phyloP scores from a whole-genome alignment of 768 basidiomycete genomes.

The Termitomyces eurrhizus region DNA sequence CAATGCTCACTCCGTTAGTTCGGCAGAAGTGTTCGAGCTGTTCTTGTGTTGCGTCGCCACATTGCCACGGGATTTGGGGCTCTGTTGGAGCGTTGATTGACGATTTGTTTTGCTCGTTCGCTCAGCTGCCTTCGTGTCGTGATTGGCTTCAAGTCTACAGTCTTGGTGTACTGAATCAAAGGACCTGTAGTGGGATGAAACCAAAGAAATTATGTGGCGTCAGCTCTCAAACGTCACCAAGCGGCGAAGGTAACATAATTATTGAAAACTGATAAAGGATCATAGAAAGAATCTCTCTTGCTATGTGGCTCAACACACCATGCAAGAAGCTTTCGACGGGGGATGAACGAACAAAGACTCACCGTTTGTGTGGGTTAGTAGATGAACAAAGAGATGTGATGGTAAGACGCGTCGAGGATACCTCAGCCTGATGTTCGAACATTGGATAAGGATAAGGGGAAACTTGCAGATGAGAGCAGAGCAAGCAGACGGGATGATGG shows the following conservation, averaged over 20 bases:
- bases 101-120: background rate
- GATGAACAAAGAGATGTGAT: background rate
- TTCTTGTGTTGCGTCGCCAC: background rate
- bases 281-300: background rate
- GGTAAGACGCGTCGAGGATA: background rate
- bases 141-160: background rate
- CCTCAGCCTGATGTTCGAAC: background rate
- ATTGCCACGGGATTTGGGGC: background rate
- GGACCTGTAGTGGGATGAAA: background rate
- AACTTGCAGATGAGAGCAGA: background rate
- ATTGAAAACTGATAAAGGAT: too few species aligned
- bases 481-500: background rate
- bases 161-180: background rate
- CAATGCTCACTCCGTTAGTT: background rate
- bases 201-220: slow-evolving; percentile 9
- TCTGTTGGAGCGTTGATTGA: background rate
- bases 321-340: background rate
- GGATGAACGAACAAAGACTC: background rate
- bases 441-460: background rate
- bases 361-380: background rate
- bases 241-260: background rate
- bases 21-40: background rate
- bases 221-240: slow-evolving; percentile 1
- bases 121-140: background rate
- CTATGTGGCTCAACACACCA: background rate